Percentiles rank a stretch among this genome's conserved stretches.
phyloP scores from a whole-genome alignment of 129 eudicot genomes.

The Saposhnikovia divaricata region DNA sequence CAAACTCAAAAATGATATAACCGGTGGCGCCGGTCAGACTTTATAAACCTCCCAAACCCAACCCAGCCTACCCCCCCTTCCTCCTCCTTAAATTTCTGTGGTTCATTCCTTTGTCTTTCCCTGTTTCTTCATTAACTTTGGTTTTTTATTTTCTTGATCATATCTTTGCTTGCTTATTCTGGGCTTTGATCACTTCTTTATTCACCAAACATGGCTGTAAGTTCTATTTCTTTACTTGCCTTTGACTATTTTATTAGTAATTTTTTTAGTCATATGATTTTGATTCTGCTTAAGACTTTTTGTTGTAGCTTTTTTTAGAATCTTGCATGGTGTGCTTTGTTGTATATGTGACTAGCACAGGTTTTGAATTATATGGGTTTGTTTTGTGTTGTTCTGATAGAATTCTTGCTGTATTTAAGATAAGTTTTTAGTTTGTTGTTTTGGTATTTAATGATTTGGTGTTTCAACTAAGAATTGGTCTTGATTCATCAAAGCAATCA shows the following conservation, averaged over 20 bases:
- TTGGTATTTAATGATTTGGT: not conserved
- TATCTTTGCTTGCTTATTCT: not conserved
- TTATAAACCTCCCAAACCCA: slow-evolving; percentile 33
- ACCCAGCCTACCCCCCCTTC: not conserved
- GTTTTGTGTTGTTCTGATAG: not conserved
- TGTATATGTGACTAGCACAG: not conserved
- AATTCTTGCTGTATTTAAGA: not conserved
- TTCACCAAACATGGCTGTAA: slow-evolving; percentile 42
- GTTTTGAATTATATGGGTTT: not conserved
- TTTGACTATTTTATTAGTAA: not conserved
- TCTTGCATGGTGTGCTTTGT: not conserved
- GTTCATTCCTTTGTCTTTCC: not conserved
- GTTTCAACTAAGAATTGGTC: not conserved
- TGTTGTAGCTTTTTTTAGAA: not conserved
- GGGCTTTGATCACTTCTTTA: not conserved
- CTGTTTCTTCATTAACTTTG: not conserved
- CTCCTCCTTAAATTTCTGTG: not conserved
- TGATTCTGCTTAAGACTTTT: not conserved
- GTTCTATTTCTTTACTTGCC: not conserved
- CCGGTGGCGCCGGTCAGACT: slow-evolving; percentile 76
- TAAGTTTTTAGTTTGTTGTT: not conserved
- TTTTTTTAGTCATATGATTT: not conserved
- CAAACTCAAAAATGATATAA: slow-evolving; percentile 29
- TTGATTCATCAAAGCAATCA: not conserved
- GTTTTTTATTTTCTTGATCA: not conserved